These are phyloP conservation scores for Prosopis cineraria DNA, from an alignment of 306 rosid species.

Conservation along the genomic window DNA sequence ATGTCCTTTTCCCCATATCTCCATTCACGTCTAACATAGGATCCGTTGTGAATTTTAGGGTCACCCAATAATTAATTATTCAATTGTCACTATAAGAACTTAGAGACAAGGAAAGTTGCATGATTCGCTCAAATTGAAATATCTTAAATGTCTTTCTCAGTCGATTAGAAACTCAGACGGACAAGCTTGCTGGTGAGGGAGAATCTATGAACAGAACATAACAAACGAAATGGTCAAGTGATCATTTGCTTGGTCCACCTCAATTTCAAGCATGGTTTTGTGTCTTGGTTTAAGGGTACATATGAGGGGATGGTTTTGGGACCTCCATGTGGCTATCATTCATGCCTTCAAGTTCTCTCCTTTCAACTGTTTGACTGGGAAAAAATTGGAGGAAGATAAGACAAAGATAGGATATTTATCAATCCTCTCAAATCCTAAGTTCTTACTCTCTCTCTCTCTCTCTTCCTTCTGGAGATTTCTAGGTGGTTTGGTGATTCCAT, in stretches of 20 bases:
- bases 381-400: slow-evolving; percentile 28
- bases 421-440: not conserved
- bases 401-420: slow-evolving; percentile 29
- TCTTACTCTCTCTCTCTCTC: not conserved
- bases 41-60: slow-evolving; percentile 33
- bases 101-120: not conserved
- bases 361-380: slow-evolving; percentile 54
- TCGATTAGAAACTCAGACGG: slow-evolving; percentile 24
- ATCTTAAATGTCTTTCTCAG: slow-evolving; percentile 29
- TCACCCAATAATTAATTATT: slow-evolving; percentile 28
- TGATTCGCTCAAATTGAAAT: slow-evolving; percentile 12
- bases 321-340: slow-evolving; percentile 75
- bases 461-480: not conserved
- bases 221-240: not conserved
- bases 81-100: not conserved
- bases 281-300: slow-evolving; percentile 34
- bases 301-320: slow-evolving; percentile 40
- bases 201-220: slow-evolving; percentile 29
- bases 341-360: slow-evolving; percentile 36
- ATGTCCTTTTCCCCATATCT: slow-evolving; percentile 48
- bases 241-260: slow-evolving; percentile 12
- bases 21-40: slow-evolving; percentile 37
- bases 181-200: slow-evolving; percentile 26
- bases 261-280: slow-evolving; percentile 31
- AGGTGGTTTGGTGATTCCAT: slow-evolving; percentile 26